These are phyloP conservation scores for Musa balbisiana DNA, from an alignment of 202 grass and related monocot species.

Conservation along the genomic window DNA sequence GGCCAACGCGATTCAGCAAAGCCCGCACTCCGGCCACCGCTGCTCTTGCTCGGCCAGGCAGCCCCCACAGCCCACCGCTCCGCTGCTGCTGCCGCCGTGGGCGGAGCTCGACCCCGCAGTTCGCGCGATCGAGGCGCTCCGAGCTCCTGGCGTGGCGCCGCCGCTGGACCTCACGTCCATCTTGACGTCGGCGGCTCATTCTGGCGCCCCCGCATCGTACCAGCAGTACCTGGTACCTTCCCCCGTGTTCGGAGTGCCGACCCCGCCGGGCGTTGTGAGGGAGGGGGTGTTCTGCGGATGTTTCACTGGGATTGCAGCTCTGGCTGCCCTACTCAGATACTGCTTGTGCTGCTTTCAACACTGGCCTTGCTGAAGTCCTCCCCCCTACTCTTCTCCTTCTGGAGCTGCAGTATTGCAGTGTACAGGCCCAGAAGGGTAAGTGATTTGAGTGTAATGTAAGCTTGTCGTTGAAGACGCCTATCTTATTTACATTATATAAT, in stretches of 20 bases:
- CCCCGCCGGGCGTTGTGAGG: neutral
- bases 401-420: neutral
- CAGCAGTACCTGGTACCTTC: neutral
- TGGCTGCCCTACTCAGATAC: neutral
- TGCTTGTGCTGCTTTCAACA: slow-evolving; percentile 1
- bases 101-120: neutral
- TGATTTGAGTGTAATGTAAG: neutral
- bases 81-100: neutral
- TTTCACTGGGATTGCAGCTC: neutral
- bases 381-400: neutral
- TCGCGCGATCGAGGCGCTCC: too few relatives aligned
- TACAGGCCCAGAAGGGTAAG: neutral
- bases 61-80: neutral
- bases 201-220: neutral
- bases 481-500: neutral
- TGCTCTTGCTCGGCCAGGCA: neutral
- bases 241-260: neutral
- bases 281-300: neutral
- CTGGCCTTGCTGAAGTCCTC: neutral
- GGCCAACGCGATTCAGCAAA: neutral
- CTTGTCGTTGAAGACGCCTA: neutral
- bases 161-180: too few relatives aligned
- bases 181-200: neutral
- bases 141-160: too few relatives aligned
- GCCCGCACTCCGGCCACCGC: neutral